A percentile compares a stretch with the other conserved stretches of the same genome.
These are phyloP conservation scores for Glebionis coronaria DNA, from an alignment of 129 eudicot species.

Conservation along the genomic window DNA sequence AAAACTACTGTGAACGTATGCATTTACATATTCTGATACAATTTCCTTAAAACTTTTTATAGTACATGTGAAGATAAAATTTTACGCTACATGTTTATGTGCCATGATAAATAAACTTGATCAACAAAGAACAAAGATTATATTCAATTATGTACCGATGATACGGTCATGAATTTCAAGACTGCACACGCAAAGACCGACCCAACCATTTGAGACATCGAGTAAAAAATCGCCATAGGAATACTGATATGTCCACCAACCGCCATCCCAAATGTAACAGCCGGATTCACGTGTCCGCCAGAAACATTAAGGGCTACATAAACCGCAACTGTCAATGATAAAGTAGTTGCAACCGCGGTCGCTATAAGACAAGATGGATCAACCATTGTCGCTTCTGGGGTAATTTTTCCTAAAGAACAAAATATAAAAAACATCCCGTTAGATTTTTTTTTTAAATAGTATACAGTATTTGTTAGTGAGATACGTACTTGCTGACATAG, in stretches of 20 bases:
- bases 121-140: background rate
- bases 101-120: no score
- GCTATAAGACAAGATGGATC: slow-evolving; percentile 67
- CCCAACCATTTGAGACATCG: slow-evolving; percentile 78
- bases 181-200: slow-evolving; percentile 76
- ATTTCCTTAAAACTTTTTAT: no score
- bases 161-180: slow-evolving; percentile 49
- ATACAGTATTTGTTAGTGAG: background rate
- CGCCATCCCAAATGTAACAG: slow-evolving; percentile 90
- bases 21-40: no score
- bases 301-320: slow-evolving; percentile 62
- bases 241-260: slow-evolving; percentile 82
- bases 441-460: no score
- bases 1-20: no score
- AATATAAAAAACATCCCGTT: background rate
- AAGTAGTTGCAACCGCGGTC: slow-evolving; percentile 69
- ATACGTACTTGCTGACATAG: slow-evolving; percentile 60
- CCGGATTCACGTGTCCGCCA: slow-evolving; percentile 98
- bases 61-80: no score
- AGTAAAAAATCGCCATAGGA: slow-evolving; percentile 64
- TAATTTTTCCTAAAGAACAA: slow-evolving; percentile 50
- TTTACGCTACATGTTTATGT: no score
- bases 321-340: slow-evolving; percentile 65
- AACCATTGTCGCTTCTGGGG: slow-evolving; percentile 37
- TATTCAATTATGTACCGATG: slow-evolving; percentile 31